These are phyloP conservation scores for Taiwanofungus camphoratus DNA, from an alignment of 1,284 basidiomycete genomes.

Conservation along the genomic window DNA sequence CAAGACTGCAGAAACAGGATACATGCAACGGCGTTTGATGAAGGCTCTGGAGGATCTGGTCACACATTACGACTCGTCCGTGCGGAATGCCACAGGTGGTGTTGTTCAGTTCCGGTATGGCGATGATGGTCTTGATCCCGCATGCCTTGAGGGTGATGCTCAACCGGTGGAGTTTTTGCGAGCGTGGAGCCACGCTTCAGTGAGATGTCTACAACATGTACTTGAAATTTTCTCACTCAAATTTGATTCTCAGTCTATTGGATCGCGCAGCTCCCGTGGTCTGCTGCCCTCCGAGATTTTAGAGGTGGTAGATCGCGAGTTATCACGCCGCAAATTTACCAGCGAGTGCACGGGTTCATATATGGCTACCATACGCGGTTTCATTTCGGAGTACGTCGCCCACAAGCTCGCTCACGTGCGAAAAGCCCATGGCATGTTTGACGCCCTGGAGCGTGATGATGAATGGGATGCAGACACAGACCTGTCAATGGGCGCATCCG, in stretches of 20 bases:
- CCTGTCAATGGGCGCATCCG: conserved; percentile 67
- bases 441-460: conserved; percentile 68
- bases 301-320: conserved; percentile 64
- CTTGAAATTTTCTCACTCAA: not conserved
- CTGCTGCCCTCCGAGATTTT: conserved; percentile 88
- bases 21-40: conserved; percentile 99
- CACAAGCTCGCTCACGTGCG: conserved; percentile 67
- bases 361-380: conserved; percentile 70
- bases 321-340: conserved; percentile 57
- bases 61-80: conserved; percentile 96
- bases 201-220: conserved; percentile 30
- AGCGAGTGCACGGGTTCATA: conserved; percentile 76
- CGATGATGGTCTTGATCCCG: conserved; percentile 96
- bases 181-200: conserved; percentile 85
- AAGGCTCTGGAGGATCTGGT: conserved; percentile 98
- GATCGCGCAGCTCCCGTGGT: conserved; percentile 50
- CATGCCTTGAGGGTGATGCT: conserved; percentile 91
- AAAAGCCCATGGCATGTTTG: conserved; percentile 78
- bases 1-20: conserved; percentile 99
- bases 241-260: conserved; percentile 47
- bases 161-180: conserved; percentile 88
- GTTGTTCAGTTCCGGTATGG: conserved; percentile 99
- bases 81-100: conserved; percentile 91
- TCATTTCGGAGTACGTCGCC: conserved; percentile 69
- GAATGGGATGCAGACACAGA: conserved; percentile 81